phyloP scores from a whole-genome alignment of 495 filamentous ascomycete genomes.

The Mytilinidion resinicola region DNA sequence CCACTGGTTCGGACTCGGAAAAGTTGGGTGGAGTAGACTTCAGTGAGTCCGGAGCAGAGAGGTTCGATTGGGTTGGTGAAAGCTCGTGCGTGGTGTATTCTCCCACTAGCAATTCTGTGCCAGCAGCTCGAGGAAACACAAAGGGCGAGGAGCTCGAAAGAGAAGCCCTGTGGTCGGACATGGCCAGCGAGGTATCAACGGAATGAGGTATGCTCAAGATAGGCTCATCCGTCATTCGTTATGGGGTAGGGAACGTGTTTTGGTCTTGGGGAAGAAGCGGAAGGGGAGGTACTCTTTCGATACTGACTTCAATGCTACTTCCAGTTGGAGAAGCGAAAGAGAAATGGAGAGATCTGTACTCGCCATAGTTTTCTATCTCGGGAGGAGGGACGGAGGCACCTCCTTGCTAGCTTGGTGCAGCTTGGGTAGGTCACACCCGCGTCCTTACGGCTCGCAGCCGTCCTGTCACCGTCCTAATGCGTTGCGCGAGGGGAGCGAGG shows the following conservation, averaged over 20 bases:
- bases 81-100: constrained; percentile 18
- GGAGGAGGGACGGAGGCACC: too few relatives aligned
- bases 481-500: too few relatives aligned
- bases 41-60: constrained; percentile 19
- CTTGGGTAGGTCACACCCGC: too few relatives aligned
- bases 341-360: too few relatives aligned
- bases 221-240: neutral
- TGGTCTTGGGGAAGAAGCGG: too few relatives aligned
- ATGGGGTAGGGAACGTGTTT: neutral
- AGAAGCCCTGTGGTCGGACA: constrained; percentile 3
- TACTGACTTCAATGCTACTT: too few relatives aligned
- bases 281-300: too few relatives aligned
- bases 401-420: too few relatives aligned
- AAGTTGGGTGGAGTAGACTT: constrained; percentile 8
- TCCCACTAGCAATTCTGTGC: constrained; percentile 20
- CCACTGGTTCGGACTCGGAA: constrained; percentile 3
- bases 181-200: neutral
- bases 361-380: too few relatives aligned
- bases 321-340: too few relatives aligned
- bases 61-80: constrained; percentile 22
- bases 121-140: constrained; percentile 19
- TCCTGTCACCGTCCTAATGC: too few relatives aligned
- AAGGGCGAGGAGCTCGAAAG: constrained; percentile 19
- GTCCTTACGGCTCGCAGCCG: too few relatives aligned
- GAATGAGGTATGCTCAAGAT: neutral